Evolutionary conservation across 768 basidiomycete species (phyloP), one percentile per base, ranked within the genome.

Genomic region (Leccinum boreale): DNA sequence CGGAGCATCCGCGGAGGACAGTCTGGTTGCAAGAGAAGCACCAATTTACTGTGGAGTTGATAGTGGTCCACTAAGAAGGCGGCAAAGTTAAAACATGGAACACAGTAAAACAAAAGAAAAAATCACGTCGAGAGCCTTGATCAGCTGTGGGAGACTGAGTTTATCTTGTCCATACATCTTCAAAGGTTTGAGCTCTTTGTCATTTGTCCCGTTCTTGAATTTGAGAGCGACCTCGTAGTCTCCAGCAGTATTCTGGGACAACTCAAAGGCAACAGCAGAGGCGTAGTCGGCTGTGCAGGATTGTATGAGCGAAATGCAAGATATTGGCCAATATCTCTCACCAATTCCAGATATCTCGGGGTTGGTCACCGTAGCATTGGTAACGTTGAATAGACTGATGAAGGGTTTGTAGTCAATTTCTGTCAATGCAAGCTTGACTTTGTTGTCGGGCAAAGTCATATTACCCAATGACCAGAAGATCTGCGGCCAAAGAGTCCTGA

Each of bases 381-480:
- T 86, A 69, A 89, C 83, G 61, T 85, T 83, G 80, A 95, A 89
- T 69, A 94, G 74, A 33, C 89, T 90, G 67, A 94, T 86, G 79
- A 94, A 91, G 11, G 92, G 86, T 74, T 94, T 92, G 77, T 94
- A 94, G 60, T 90, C 89, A 7, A 87, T 83, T 74, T 87, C 83
- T 59, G 89, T 80, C 64, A 92, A 73, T 66, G 86, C 80, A 70
- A 94, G 78, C 69, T 90, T 87, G 55, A 94, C 81, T 31, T 86
- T 86, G 73, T 90, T 87, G 60, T 78, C 80, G 60, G 85, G 79
- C 74, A 84, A 84, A 15, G 87, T 83, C 75, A 95, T 87, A 66
- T 85, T 85, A 64, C 89, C 83, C 58, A 94, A 79, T 21, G 87
- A 83, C 58, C 72, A 77, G 58, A 93, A 77, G 68, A 95, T 82